Base-by-base conservation (phyloP, 495 filamentous ascomycete genomes). In the Neurospora sp. region DNA sequence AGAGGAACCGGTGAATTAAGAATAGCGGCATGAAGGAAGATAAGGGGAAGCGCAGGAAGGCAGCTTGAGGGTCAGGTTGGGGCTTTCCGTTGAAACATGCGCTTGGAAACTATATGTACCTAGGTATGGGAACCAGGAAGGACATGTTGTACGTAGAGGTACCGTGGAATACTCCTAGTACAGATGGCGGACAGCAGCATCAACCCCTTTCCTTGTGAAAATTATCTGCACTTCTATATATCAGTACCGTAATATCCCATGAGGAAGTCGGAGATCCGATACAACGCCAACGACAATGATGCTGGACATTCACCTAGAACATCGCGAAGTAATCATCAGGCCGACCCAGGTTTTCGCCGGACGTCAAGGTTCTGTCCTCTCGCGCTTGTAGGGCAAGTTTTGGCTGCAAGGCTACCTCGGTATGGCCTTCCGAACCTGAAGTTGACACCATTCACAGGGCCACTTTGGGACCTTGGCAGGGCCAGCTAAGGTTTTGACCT, bases 351-450 rank as follows among this genome's bases (percentile, higher is more conserved):
- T 12, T 8, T 16, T 31, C 0, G 20, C 0, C 5, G 22, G 0
- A 4, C 22, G 12, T 61, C 0, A 9, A 35, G 27, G 27, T 1
- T 61, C 53, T 14, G 46, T 27, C 20, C 20, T 27, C 20, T 27
- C 10, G 2, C 10, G 2, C 20, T 0, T 53, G 5, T 6, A 0
- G 10, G 3, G n/a, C 3, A 22, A 1, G 11, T 14, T 14, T 0
- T 59, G 20, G 5, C 20, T 59, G 11, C 11, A 6, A 27, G 48
- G 2, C 11, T 12, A 0, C 0, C 48, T 59, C 0, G 4, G 10
- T 5, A 1, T 59, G 48, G 48, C 11, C 46, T 14, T 3, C 46
- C 5, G 0, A 27, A 53, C 46, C 46, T 35, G 2, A 0, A 31
- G 2, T 18, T 61, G 27, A 31, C 12, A 7, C 53, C 22, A 61